These are phyloP conservation scores for Moniliella sp. DNA, from an alignment of 1,284 basidiomycete species.

Conservation along the genomic window DNA sequence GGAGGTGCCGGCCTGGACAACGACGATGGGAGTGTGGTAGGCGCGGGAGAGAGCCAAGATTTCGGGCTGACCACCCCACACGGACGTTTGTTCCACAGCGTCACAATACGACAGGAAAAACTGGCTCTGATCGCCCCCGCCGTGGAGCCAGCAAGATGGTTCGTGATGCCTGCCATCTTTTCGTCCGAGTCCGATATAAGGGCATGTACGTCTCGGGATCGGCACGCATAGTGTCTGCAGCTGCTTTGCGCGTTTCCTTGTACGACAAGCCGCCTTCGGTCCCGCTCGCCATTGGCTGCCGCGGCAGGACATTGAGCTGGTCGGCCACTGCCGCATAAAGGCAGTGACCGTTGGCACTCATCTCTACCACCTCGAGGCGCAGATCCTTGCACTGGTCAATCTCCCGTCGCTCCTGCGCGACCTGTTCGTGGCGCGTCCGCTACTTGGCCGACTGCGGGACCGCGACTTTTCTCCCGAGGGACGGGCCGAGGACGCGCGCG, in stretches of 20 bases:
- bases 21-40: constrained; percentile 70
- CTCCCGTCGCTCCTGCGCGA: constrained; percentile 4
- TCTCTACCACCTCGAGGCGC: constrained; percentile 3
- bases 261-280: neutral
- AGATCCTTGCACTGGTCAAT: constrained; percentile 4
- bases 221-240: neutral
- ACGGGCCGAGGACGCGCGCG: too few relatives aligned
- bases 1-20: constrained; percentile 64
- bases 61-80: constrained; percentile 94
- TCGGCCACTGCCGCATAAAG: neutral
- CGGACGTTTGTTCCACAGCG: constrained; percentile 56
- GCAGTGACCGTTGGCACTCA: neutral
- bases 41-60: constrained; percentile 67
- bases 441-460: too few relatives aligned
- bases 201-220: neutral
- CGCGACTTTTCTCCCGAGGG: too few relatives aligned
- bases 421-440: too few relatives aligned
- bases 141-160: too few relatives aligned
- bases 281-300: too few relatives aligned
- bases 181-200: neutral
- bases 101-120: too few relatives aligned
- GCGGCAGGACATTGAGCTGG: neutral
- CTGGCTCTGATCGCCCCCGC: too few relatives aligned
- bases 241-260: neutral
- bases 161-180: neutral